These are phyloP conservation scores for Astraeus odoratus DNA, from an alignment of 768 basidiomycete species.

Conservation along the genomic window DNA sequence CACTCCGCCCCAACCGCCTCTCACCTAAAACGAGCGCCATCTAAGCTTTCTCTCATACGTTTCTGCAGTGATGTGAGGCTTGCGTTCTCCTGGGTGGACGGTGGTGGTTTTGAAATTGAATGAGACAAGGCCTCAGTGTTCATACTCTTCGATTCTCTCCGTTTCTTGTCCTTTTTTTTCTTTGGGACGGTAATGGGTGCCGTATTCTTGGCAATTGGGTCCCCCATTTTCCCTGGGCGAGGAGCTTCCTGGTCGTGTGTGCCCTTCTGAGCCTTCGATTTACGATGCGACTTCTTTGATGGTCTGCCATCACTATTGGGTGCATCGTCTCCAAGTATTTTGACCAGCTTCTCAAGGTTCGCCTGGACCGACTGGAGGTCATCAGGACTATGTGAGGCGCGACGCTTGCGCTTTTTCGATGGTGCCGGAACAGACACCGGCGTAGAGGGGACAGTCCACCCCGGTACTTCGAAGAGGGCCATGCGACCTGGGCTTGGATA, in stretches of 20 bases:
- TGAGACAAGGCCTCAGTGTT: constrained; percentile 13
- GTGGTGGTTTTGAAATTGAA: constrained; percentile 12
- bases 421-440: constrained; percentile 32
- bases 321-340: constrained; percentile 32
- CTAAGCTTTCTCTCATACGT: constrained; percentile 69
- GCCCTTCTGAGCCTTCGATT: constrained; percentile 4
- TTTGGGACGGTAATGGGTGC: constrained; percentile 4
- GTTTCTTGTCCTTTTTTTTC: constrained; percentile 13
- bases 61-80: constrained; percentile 68
- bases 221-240: constrained; percentile 3
- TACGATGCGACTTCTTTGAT: constrained; percentile 8
- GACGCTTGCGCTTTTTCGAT: constrained; percentile 47
- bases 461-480: constrained; percentile 60
- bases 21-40: constrained; percentile 85
- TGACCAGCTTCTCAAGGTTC: constrained; percentile 58
- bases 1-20: constrained; percentile 7
- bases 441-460: constrained; percentile 50
- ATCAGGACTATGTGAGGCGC: constrained; percentile 33
- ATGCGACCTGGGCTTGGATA: constrained; percentile 17
- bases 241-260: background rate
- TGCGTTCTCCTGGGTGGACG: constrained; percentile 8
- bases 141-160: constrained; percentile 12
- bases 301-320: constrained; percentile 9
- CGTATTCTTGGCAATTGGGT: constrained; percentile 7
- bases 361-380: constrained; percentile 34